Evolutionary conservation across 371 early-diverging fungal genomes (phyloP), one percentile per base, ranked within the genome.

Genomic region (Mucor piriformis): DNA sequence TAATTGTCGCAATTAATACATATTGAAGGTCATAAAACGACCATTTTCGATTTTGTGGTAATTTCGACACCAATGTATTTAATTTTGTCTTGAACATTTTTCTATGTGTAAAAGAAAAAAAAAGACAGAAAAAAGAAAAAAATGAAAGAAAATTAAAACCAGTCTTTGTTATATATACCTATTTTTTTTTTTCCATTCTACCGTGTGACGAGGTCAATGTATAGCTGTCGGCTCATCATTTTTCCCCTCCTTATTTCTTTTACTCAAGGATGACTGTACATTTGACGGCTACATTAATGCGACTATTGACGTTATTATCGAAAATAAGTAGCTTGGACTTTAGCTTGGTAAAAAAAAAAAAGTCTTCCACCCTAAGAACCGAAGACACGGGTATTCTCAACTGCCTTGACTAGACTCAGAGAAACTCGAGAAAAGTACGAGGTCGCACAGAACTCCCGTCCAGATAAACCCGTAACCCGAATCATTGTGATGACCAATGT

Each of bases 21-120:
- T 76, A 68, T 57, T 67, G 56, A 13, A 70, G 25, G 44, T 56
- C 32, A 33, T 56, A 56, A n/a, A 56, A 37, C 8, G 63, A 56
- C 57, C 56, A 62, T 44, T 55, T 29, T 20, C 20, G 16, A 34
- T 42, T 51, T 33, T 35, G 16, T 24, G 42, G 33, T 24, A 47
- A 13, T 25, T 48, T 57, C 16, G 7, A 44, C 18, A 57, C 5
- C 6, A 35, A 6, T 35, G 35, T 43, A 18, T 57, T 57, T 25
- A 47, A 21, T 20, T 20, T 46, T 47, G 24, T 33, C 32, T 40
- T 25, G 13, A 46, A 23, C 46, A 55, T 55, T 25, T 44, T 44
- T 34, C 16, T 40, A 25, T 15, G 12, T n/a, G 21, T 13, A n/a
- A 10, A 13, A 25, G 16, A 11, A 13, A 27, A 52, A 16, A 37